A percentile compares a stretch with the other conserved stretches of the same genome.
phyloP scores from a whole-genome alignment of 441 rosid species.

The Raphanus hybrid region DNA sequence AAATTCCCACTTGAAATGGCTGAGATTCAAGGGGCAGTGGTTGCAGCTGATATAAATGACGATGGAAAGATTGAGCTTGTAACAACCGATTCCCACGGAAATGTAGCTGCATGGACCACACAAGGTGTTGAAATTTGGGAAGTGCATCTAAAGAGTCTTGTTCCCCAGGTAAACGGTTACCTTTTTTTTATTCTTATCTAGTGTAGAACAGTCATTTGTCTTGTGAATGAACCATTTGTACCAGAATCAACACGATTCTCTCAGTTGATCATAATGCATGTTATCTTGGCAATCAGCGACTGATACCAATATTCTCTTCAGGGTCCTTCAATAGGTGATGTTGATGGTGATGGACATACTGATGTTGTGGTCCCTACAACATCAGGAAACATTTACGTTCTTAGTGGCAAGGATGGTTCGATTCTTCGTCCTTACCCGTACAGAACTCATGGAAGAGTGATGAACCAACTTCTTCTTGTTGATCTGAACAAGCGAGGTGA shows the following conservation, averaged over 20 bases:
- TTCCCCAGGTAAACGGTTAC: slow-evolving; percentile 73
- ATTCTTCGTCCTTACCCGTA: slow-evolving; percentile 90
- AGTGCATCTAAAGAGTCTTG: slow-evolving; percentile 85
- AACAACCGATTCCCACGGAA: slow-evolving; percentile 96
- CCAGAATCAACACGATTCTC: slow-evolving; percentile 14
- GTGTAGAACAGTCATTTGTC: slow-evolving; percentile 6
- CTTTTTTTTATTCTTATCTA: not conserved
- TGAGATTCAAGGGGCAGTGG: slow-evolving; percentile 95
- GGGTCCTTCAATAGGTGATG: slow-evolving; percentile 96
- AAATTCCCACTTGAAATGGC: slow-evolving; percentile 99
- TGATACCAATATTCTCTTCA: slow-evolving; percentile 47
- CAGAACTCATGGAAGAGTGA: slow-evolving; percentile 98
- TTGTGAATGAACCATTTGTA: slow-evolving; percentile 18
- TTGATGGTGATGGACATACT: slow-evolving; percentile 97
- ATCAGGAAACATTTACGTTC: slow-evolving; percentile 92
- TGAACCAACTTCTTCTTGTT: slow-evolving; percentile 98
- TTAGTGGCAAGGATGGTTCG: slow-evolving; percentile 96
- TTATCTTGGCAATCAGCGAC: too few species aligned
- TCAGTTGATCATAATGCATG: too few species aligned
- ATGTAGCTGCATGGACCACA: slow-evolving; percentile 98
- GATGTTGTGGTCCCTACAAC: slow-evolving; percentile 94
- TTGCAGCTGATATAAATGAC: slow-evolving; percentile 98
- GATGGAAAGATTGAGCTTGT: slow-evolving; percentile 99
- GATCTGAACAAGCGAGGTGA: slow-evolving; percentile 86
- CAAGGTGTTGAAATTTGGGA: slow-evolving; percentile 96